phyloP scores from a whole-genome alignment of 2,329 filamentous ascomycete genomes.

The Uncinocarpus reesii region DNA sequence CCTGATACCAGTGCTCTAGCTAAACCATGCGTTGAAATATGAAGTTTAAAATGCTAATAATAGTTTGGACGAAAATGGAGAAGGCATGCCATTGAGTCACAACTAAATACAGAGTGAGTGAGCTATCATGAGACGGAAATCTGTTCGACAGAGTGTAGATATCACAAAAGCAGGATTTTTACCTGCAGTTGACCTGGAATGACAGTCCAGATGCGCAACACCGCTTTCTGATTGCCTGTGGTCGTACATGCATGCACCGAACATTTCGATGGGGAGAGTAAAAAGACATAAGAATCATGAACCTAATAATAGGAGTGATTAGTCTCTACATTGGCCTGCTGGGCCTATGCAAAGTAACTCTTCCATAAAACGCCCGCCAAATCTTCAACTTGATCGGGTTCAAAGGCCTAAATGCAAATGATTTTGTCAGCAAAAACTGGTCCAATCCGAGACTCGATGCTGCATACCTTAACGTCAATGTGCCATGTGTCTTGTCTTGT shows the following conservation, averaged over 20 bases:
- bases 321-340: neutral
- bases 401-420: conserved; percentile 58
- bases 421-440: neutral
- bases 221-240: too few species aligned
- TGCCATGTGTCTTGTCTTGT: conserved; percentile 97
- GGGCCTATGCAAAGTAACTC: conserved; percentile 80
- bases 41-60: too few species aligned
- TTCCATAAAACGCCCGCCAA: conserved; percentile 97
- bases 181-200: neutral
- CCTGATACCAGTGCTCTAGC: too few species aligned
- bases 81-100: too few species aligned
- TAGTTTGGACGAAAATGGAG: too few species aligned
- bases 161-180: too few species aligned
- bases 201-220: neutral
- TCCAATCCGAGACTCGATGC: conserved; percentile 18
- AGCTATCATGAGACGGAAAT: too few species aligned
- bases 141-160: too few species aligned
- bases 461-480: conserved; percentile 86
- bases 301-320: neutral
- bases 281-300: too few species aligned
- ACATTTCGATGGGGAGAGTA: neutral
- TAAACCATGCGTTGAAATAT: too few species aligned
- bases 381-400: conserved; percentile 84
- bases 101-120: neutral
- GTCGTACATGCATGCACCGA: neutral